Conservation (phyloP, 495 filamentous ascomycete genomes). For the Hypoxylon fuscum region DNA sequence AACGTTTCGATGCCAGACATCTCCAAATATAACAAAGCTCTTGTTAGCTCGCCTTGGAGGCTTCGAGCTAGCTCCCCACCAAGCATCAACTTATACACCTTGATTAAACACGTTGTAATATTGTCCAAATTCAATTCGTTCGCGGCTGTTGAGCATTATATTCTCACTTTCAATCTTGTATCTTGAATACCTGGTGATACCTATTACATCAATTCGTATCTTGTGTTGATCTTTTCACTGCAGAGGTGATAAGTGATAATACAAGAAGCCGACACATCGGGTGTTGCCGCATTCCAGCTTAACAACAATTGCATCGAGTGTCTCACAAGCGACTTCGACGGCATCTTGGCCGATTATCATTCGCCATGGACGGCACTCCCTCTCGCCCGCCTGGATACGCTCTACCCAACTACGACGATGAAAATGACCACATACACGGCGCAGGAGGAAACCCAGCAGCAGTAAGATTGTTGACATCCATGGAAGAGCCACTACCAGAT, state of each 20-base stretch:
- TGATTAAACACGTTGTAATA: slow-evolving; percentile 18
- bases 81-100: slow-evolving; percentile 24
- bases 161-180: not conserved
- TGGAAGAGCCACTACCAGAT: slow-evolving; percentile 54
- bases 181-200: slow-evolving; percentile 8
- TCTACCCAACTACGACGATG: slow-evolving; percentile 59
- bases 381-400: slow-evolving; percentile 55
- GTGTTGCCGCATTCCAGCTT: slow-evolving; percentile 24
- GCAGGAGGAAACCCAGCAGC: slow-evolving; percentile 47
- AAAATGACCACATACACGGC: slow-evolving; percentile 51
- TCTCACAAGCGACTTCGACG: slow-evolving; percentile 34
- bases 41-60: slow-evolving; percentile 23
- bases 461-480: slow-evolving; percentile 62
- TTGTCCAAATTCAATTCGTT: slow-evolving; percentile 31
- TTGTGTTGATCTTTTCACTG: too few relatives aligned
- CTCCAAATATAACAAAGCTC: slow-evolving; percentile 35
- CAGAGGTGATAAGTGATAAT: not conserved
- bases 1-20: slow-evolving; percentile 13
- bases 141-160: slow-evolving; percentile 8
- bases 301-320: slow-evolving; percentile 18
- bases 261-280: slow-evolving; percentile 1
- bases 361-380: slow-evolving; percentile 58
- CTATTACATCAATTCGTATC: slow-evolving; percentile 6
- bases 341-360: slow-evolving; percentile 36
- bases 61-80: slow-evolving; percentile 27